A percentile compares a stretch with the other conserved stretches of the same genome.
These are phyloP conservation scores for Cocos nucifera DNA, from an alignment of 176 grass and related monocot species.

Conservation along the genomic window DNA sequence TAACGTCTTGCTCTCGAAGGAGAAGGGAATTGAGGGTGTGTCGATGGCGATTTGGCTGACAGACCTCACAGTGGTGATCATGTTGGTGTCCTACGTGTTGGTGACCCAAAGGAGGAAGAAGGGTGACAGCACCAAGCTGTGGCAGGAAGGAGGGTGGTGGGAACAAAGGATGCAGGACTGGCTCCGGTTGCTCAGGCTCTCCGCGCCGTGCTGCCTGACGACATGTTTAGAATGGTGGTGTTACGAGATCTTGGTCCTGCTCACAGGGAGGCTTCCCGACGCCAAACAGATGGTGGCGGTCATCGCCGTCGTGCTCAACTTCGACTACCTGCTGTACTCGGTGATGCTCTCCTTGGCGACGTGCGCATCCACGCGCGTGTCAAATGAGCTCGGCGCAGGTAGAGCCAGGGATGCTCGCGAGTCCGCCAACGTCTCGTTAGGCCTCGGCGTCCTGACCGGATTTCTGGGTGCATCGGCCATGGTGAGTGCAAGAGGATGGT, in stretches of 20 bases:
- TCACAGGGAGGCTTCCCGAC: constrained; percentile 72
- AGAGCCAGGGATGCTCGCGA: constrained; percentile 21
- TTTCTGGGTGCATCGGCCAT: constrained; percentile 29
- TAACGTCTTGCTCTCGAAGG: constrained; percentile 32
- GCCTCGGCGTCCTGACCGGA: constrained; percentile 21
- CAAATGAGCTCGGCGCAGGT: constrained; percentile 77
- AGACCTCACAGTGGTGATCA: constrained; percentile 34
- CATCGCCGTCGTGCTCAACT: constrained; percentile 74
- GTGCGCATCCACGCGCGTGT: constrained; percentile 69
- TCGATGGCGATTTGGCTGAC: constrained; percentile 60
- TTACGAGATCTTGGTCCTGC: constrained; percentile 87
- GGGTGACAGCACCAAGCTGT: neutral
- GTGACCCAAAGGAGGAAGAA: constrained; percentile 14
- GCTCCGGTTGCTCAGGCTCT: constrained; percentile 37
- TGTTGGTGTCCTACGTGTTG: constrained; percentile 39
- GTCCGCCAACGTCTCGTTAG: constrained; percentile 42
- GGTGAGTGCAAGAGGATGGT: constrained; percentile 31
- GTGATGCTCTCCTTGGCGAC: constrained; percentile 71
- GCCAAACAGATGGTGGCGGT: constrained; percentile 47
- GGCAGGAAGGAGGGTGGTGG: constrained; percentile 11
- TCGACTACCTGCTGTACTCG: constrained; percentile 85
- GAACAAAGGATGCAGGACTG: constrained; percentile 23
- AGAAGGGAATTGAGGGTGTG: constrained; percentile 51
- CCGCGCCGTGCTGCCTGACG: constrained; percentile 61
- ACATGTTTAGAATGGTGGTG: constrained; percentile 98